Evolutionary conservation across 2,329 filamentous ascomycete species (phyloP).

Genomic region (Epichloe amarillans): DNA sequence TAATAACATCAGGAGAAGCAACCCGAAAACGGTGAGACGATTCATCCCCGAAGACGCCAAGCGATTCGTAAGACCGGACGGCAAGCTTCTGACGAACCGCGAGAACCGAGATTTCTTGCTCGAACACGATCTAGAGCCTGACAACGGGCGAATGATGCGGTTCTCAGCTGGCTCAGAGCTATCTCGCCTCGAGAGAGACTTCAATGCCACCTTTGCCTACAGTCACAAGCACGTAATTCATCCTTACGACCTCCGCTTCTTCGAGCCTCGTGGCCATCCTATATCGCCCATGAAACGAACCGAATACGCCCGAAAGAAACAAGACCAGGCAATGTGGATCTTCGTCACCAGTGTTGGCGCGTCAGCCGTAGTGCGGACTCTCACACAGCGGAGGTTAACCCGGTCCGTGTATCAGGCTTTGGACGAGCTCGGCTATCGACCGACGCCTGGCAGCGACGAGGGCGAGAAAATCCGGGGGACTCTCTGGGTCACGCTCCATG

Average conservation of each 20-base stretch:
- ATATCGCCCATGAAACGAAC: constrained; percentile 13
- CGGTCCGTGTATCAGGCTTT: constrained; percentile 16
- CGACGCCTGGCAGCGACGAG: constrained; percentile 3
- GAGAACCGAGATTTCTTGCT: constrained; percentile 17
- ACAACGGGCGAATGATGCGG: constrained; percentile 11
- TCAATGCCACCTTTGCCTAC: constrained; percentile 14
- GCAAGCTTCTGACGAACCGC: constrained; percentile 17
- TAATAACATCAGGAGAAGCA: not conserved
- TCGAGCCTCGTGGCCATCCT: constrained; percentile 21
- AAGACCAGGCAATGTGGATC: constrained; percentile 21
- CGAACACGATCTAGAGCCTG: constrained; percentile 11
- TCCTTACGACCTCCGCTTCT: constrained; percentile 19
- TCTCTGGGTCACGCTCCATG: constrained; percentile 11
- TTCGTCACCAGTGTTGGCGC: constrained; percentile 10
- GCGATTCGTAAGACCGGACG: constrained; percentile 11
- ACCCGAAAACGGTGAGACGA: constrained; percentile 4
- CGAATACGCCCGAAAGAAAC: constrained; percentile 15
- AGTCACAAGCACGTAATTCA: constrained; percentile 19
- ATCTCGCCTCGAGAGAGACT: constrained; percentile 7
- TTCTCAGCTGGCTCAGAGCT: constrained; percentile 6
- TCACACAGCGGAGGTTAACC: constrained; percentile 14
- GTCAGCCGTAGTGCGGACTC: constrained; percentile 14
- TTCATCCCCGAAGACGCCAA: constrained; percentile 11
- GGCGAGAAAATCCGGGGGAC: constrained; percentile 12
- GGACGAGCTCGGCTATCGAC: constrained; percentile 13